Evolutionary conservation across 108 stramenopile species (phyloP).

Genomic region (Cyclotella cryptica): DNA sequence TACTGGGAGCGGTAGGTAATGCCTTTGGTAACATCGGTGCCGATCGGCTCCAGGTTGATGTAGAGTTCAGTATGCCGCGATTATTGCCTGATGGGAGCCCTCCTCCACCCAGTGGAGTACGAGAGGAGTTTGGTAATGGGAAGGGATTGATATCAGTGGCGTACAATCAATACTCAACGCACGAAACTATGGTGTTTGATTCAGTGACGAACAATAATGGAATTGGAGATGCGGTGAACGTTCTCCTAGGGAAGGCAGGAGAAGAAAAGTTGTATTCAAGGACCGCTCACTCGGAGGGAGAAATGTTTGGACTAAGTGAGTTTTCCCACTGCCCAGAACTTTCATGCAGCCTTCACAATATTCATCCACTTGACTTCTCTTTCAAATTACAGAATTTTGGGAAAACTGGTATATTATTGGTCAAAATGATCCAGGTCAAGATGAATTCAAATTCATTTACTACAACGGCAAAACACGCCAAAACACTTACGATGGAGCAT

Average conservation of each 20-base stretch:
- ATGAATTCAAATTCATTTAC: slow-evolving; percentile 94
- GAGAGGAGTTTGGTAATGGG: slow-evolving; percentile 56
- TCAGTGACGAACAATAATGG: slow-evolving; percentile 13
- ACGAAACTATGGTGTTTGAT: slow-evolving; percentile 92
- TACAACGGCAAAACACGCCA: slow-evolving; percentile 98
- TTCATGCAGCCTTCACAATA: neutral
- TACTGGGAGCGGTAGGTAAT: slow-evolving; percentile 46
- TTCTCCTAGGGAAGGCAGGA: slow-evolving; percentile 64
- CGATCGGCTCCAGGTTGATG: slow-evolving; percentile 80
- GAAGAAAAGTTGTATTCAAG: slow-evolving; percentile 73
- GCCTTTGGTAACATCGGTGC: slow-evolving; percentile 27
- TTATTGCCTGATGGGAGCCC: slow-evolving; percentile 86
- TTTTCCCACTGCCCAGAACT: slow-evolving; percentile 16
- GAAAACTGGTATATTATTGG: slow-evolving; percentile 97
- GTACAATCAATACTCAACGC: slow-evolving; percentile 83
- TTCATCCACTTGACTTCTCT: slow-evolving; percentile 4
- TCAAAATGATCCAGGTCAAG: slow-evolving; percentile 79
- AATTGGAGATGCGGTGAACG: slow-evolving; percentile 1
- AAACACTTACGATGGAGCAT: slow-evolving; percentile 97
- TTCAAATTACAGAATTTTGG: slow-evolving; percentile 84
- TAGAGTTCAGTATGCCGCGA: slow-evolving; percentile 94
- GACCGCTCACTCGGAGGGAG: slow-evolving; percentile 92
- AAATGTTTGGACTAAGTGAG: slow-evolving; percentile 95
- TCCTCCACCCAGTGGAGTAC: slow-evolving; percentile 73
- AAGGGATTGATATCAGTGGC: slow-evolving; percentile 71